A percentile compares a stretch with the other conserved stretches of the same genome.
phyloP scores from a whole-genome alignment of 768 basidiomycete species.

The Chalciporus piperatus region DNA sequence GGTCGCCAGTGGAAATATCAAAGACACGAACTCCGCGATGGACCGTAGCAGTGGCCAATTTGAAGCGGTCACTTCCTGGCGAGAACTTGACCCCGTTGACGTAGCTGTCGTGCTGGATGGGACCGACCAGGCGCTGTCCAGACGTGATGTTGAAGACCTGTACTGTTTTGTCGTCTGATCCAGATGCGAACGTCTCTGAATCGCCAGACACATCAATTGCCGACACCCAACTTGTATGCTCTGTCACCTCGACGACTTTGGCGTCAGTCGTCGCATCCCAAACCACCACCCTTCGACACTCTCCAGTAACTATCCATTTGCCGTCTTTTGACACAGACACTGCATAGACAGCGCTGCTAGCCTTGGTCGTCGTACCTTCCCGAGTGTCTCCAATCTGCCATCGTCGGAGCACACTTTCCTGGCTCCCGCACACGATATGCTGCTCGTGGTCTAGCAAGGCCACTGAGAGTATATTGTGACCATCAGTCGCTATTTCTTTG shows the following conservation, averaged over 20 bases:
- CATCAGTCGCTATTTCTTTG: neutral
- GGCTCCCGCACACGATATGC: neutral
- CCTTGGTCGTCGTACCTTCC: neutral
- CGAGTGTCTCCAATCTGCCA: neutral
- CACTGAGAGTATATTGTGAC: neutral
- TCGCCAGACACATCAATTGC: neutral
- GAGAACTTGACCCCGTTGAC: slow-evolving; percentile 1
- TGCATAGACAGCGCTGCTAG: neutral
- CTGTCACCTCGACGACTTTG: neutral
- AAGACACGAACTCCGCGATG: neutral
- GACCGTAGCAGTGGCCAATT: neutral
- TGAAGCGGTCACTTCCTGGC: neutral
- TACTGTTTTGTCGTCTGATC: no score
- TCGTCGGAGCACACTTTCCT: neutral
- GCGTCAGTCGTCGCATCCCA: neutral
- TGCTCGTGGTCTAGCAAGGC: neutral
- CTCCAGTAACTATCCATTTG: neutral
- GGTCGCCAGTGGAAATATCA: neutral
- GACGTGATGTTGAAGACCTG: neutral
- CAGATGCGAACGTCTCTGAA: no score
- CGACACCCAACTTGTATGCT: neutral
- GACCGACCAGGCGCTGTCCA: neutral
- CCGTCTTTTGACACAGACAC: neutral
- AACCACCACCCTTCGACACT: neutral
- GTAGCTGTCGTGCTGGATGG: neutral